Percentiles rank a stretch among this genome's conserved stretches.
Conservation (phyloP, 345 rosid species). For the Aquilaria sinensis region DNA sequence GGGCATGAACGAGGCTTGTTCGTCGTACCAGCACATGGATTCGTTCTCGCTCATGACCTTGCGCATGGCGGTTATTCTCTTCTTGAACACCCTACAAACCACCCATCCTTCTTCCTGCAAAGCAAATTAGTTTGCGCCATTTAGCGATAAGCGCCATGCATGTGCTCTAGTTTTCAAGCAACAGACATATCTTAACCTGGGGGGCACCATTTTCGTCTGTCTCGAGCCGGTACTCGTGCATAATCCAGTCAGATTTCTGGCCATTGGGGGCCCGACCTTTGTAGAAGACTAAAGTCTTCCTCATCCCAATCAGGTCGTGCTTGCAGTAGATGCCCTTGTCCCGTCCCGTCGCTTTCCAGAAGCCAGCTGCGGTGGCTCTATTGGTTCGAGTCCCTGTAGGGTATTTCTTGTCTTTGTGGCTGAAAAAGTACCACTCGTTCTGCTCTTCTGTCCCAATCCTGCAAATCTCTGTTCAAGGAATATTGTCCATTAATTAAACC, state of each 20-base stretch:
- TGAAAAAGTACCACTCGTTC: constrained; percentile 93
- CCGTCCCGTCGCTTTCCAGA: constrained; percentile 99
- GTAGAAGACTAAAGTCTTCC: constrained; percentile 90
- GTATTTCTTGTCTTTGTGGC: constrained; percentile 95
- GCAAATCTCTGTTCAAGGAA: constrained; percentile 53
- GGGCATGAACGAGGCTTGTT: constrained; percentile 47
- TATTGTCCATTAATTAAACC: background rate
- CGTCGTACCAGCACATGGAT: constrained; percentile 62
- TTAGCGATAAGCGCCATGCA: background rate
- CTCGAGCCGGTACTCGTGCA: constrained; percentile 97
- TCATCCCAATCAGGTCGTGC: constrained; percentile 89
- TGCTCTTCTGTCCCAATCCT: constrained; percentile 78
- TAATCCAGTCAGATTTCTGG: constrained; percentile 90
- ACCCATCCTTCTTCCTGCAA: constrained; percentile 94
- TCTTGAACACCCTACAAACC: constrained; percentile 94
- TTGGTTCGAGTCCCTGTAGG: constrained; percentile 98
- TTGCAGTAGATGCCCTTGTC: constrained; percentile 85
- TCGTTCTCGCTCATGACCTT: constrained; percentile 36
- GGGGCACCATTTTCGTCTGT: constrained; percentile 65
- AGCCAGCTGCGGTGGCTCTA: constrained; percentile 93
- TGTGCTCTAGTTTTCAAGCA: background rate
- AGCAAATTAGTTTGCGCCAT: background rate
- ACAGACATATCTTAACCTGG: constrained; percentile 29
- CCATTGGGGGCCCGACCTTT: constrained; percentile 97
- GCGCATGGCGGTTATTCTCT: constrained; percentile 47